These are phyloP conservation scores for Rhododendron henanense DNA, from an alignment of 148 eudicot species.

Conservation along the genomic window DNA sequence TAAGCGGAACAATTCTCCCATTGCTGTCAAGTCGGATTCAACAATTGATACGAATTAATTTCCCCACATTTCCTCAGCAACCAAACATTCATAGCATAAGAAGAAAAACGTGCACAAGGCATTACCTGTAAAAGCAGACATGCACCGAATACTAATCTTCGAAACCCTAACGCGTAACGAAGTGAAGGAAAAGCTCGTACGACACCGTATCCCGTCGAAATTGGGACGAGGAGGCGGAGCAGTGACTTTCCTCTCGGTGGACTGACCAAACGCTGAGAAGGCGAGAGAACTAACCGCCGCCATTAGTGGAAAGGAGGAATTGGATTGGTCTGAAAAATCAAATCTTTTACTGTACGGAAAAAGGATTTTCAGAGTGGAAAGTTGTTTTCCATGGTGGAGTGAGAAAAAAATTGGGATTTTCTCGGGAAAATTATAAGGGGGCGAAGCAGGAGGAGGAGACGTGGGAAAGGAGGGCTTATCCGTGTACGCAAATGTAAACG, in stretches of 20 bases:
- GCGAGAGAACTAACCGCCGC: constrained; percentile 61
- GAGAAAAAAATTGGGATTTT: not conserved
- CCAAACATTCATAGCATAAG: not conserved
- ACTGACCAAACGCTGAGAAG: constrained; percentile 43
- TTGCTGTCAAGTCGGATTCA: not conserved
- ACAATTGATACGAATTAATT: not conserved
- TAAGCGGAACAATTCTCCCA: not conserved
- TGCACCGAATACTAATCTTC: constrained; percentile 37
- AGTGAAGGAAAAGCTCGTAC: constrained; percentile 13
- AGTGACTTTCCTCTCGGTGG: constrained; percentile 34
- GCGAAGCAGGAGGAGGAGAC: not conserved
- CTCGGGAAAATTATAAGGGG: not conserved
- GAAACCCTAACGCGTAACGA: constrained; percentile 30
- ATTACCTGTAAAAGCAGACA: constrained; percentile 38
- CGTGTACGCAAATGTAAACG: not conserved
- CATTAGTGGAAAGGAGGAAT: constrained; percentile 22
- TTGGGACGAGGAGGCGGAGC: constrained; percentile 27
- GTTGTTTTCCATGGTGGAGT: constrained; percentile 3
- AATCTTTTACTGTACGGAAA: not conserved
- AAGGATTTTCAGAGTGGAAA: constrained; percentile 6
- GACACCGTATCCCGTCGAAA: constrained; percentile 34
- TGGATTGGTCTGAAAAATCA: not conserved
- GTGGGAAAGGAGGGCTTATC: constrained; percentile 10
- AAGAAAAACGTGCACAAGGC: not conserved
- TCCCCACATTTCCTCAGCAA: not conserved